These are phyloP conservation scores for Scedosporium dehoogii DNA, from an alignment of 2,329 filamentous ascomycete species.

Conservation along the genomic window DNA sequence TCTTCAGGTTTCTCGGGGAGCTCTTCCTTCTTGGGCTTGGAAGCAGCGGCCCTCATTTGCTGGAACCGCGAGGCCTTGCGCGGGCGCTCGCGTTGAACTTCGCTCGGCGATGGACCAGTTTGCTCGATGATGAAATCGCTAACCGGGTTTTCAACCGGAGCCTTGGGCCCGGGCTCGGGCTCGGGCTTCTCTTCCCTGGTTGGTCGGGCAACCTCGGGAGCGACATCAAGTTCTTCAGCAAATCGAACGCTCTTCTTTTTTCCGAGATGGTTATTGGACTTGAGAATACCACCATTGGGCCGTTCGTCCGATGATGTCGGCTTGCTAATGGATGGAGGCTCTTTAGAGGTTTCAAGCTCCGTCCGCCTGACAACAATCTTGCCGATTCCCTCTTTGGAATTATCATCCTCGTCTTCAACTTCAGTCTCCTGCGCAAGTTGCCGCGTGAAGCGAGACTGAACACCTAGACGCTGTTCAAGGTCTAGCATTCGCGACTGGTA, in stretches of 20 bases:
- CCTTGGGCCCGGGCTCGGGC: conserved; percentile 5
- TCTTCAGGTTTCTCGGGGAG: conserved; percentile 24
- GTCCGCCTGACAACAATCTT: conserved; percentile 38
- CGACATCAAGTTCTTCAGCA: conserved; percentile 63
- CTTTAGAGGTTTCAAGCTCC: conserved; percentile 6
- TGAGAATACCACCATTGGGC: conserved; percentile 10
- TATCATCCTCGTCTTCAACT: conserved; percentile 24
- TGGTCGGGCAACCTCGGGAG: conserved; percentile 25
- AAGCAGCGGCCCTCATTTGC: neutral
- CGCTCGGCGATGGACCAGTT: conserved; percentile 10
- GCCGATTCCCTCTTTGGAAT: conserved; percentile 44
- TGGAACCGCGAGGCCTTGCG: conserved; percentile 6
- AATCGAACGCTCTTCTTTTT: conserved; percentile 72
- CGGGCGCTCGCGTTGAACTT: conserved; percentile 1
- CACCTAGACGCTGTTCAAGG: conserved; percentile 65
- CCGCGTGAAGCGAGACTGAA: conserved; percentile 36
- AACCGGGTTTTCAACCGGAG: conserved; percentile 19
- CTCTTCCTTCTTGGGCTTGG: conserved; percentile 9
- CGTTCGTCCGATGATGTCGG: neutral
- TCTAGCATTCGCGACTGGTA: conserved; percentile 79
- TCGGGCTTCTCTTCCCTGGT: conserved; percentile 7
- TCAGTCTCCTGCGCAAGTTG: conserved; percentile 26
- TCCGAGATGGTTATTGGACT: conserved; percentile 12
- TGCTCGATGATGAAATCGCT: conserved; percentile 45
- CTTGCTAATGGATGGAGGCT: neutral